phyloP scores from a whole-genome alignment of 2,329 filamentous ascomycete genomes.

The Colletotrichum aenigma region DNA sequence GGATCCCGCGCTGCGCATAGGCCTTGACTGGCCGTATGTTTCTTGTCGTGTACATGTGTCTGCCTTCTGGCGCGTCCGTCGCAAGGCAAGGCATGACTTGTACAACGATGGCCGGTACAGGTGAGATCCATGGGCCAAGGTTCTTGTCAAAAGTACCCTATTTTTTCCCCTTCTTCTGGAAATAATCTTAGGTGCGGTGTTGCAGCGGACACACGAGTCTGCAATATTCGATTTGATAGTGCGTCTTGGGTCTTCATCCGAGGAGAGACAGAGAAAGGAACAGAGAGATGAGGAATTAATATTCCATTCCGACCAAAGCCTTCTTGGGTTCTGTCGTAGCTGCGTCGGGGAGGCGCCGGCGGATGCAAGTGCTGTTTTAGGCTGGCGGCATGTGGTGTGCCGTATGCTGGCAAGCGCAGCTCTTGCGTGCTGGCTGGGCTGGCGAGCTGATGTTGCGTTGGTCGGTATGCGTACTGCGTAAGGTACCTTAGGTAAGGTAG shows the following conservation, averaged over 20 bases:
- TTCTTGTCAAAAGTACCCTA: background rate
- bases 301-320: background rate
- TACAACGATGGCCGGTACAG: background rate
- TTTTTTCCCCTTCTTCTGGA: background rate
- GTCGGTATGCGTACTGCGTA: background rate
- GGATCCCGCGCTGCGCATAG: background rate
- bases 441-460: background rate
- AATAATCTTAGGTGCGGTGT: background rate
- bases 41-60: background rate
- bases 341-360: background rate
- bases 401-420: background rate
- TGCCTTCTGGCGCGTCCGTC: background rate
- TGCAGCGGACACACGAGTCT: background rate
- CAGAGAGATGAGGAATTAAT: background rate
- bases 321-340: background rate
- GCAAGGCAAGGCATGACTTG: background rate
- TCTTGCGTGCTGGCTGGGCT: too few species aligned
- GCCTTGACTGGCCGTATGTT: background rate
- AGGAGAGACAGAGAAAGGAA: background rate
- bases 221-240: background rate
- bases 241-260: background rate
- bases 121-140: background rate
- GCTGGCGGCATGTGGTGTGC: background rate
- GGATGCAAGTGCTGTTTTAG: background rate
- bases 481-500: too few species aligned